Base-by-base conservation (phyloP, 2,329 filamentous ascomycete genomes). In the Chrysosporium keratinophilum region DNA sequence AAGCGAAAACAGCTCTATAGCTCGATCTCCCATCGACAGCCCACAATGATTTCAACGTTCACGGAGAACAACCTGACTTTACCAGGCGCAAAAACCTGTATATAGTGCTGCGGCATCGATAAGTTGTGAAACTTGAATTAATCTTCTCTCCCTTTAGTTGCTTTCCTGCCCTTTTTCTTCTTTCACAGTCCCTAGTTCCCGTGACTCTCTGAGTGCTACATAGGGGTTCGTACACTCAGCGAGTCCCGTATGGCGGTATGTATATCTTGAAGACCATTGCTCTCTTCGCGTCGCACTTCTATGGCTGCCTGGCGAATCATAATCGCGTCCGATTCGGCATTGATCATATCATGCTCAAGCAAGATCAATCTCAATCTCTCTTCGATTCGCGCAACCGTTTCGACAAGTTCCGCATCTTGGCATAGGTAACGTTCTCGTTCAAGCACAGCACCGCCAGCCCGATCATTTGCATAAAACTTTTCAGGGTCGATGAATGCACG, bases 401-500 rank as follows among this genome's bases (percentile, higher is more conserved):
- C 44, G 3, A 57, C 52, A 6, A 61, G 47, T 9, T 37, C 42
- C 5, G 17, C 17, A 35, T 61, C 58, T 37, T 57, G 34, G 23
- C 41, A 46, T 10, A 61, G 49, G 48, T 56, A 60, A 15, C 54
- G 28, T 34, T 51, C 54, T 23, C 59, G 54, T 17, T 43, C 40
- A 10, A 54, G 43, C 9, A 60, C 50, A 19, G 41, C 56, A 10
- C 44, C 50, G 3, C 56, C 59, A 15, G 57, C 56, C 11, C 59
- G 59, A 41, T 59, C 34, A 9, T 48, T 58, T 6, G 34, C 33
- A 6, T 51, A 46, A 42, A 60, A 61, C 37, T 59, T 55, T 35
- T 49, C n/a, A 0, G 56, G 11, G 40, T 61, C 58, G 31, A 61
- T 53, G 28, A 34, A 42, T n/a, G 39, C 20, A 10, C 57, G 42